Conservation (phyloP, 768 basidiomycete genomes). For the Pulveroboletus sp. region DNA sequence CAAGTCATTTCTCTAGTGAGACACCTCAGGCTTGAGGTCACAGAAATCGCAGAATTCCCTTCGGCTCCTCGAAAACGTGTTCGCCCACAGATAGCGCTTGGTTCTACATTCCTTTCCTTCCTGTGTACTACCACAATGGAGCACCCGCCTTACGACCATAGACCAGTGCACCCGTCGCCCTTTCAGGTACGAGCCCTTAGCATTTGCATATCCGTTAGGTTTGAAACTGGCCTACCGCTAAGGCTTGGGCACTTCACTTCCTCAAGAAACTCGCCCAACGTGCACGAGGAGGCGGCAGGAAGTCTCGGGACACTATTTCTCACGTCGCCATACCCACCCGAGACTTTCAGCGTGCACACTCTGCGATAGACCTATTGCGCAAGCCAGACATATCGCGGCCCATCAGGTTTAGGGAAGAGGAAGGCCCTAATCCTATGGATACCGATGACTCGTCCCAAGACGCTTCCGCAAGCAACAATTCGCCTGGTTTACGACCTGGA, state of each 20-base stretch:
- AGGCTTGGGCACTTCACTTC: slow-evolving; percentile 37
- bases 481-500: slow-evolving; percentile 17
- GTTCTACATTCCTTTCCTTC: slow-evolving; percentile 7
- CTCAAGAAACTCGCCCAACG: slow-evolving; percentile 36
- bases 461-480: slow-evolving; percentile 22
- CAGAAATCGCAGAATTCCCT: slow-evolving; percentile 20
- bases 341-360: slow-evolving; percentile 27
- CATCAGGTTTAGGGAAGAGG: slow-evolving; percentile 22
- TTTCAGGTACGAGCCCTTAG: slow-evolving; percentile 26
- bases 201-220: not conserved
- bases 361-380: slow-evolving; percentile 33
- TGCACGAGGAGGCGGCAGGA: slow-evolving; percentile 31
- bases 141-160: slow-evolving; percentile 20
- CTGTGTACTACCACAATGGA: slow-evolving; percentile 27
- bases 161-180: slow-evolving; percentile 19
- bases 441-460: slow-evolving; percentile 32
- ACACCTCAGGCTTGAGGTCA: slow-evolving; percentile 1
- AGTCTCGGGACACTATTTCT: slow-evolving; percentile 26
- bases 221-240: slow-evolving; percentile 13
- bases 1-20: not conserved
- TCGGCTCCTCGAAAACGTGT: slow-evolving; percentile 30
- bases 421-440: slow-evolving; percentile 25
- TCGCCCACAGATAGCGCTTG: slow-evolving; percentile 20
- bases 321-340: slow-evolving; percentile 22
- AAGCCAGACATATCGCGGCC: slow-evolving; percentile 24